These are phyloP conservation scores for Lophiostoma macrostomum DNA, from an alignment of 495 filamentous ascomycete genomes.

Conservation along the genomic window DNA sequence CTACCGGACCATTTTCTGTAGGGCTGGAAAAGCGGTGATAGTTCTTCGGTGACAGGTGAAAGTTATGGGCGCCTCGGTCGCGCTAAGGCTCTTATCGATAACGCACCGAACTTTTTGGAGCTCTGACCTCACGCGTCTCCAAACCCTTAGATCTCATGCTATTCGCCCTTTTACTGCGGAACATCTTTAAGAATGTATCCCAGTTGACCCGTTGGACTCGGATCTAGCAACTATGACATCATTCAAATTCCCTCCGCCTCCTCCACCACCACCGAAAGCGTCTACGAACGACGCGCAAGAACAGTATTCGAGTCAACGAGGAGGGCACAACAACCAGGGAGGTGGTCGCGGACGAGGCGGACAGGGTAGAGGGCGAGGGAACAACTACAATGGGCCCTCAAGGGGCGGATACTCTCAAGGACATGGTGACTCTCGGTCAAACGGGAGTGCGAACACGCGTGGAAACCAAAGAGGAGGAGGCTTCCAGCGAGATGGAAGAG, in stretches of 20 bases:
- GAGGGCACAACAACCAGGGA: conserved; percentile 10
- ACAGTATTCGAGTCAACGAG: conserved; percentile 22
- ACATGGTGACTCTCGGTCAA: too few relatives aligned
- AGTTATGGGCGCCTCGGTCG: conserved; percentile 6
- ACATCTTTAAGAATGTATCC: too few relatives aligned
- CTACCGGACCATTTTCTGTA: background rate
- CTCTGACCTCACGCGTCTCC: background rate
- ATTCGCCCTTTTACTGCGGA: too few relatives aligned
- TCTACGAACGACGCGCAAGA: conserved; percentile 18
- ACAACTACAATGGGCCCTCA: background rate
- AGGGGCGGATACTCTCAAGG: conserved; percentile 1
- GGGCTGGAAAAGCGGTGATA: background rate
- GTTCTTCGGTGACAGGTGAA: background rate
- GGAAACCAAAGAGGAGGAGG: background rate
- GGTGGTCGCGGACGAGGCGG: conserved; percentile 23
- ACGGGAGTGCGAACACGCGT: too few relatives aligned
- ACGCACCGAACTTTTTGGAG: background rate
- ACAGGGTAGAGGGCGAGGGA: too few relatives aligned
- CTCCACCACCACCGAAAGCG: conserved; percentile 41
- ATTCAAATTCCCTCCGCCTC: conserved; percentile 44
- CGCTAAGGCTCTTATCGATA: conserved; percentile 22
- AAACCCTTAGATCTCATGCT: background rate
- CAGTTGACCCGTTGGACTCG: too few relatives aligned
- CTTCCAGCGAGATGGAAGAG: background rate
- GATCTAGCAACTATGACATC: conserved; percentile 5